phyloP scores from a whole-genome alignment of 2,329 filamentous ascomycete genomes.

The Sporothrix brasiliensis region DNA sequence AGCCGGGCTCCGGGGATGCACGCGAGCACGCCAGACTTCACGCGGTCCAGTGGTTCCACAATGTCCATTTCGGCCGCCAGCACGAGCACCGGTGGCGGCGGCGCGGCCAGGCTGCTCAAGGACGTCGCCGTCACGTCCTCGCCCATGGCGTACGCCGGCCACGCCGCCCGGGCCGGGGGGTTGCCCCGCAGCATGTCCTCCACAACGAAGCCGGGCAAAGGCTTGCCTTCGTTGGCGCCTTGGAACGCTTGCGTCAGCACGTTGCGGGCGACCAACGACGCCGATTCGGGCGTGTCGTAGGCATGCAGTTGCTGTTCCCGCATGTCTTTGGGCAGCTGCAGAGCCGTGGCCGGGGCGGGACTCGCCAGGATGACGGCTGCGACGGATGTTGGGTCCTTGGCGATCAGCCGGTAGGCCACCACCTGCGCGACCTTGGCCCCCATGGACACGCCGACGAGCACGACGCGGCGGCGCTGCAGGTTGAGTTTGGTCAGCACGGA shows the following conservation, averaged over 20 bases:
- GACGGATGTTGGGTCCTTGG: slow-evolving; percentile 34
- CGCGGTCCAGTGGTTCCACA: slow-evolving; percentile 38
- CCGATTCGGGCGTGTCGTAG: slow-evolving; percentile 40
- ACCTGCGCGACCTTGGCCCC: slow-evolving; percentile 46
- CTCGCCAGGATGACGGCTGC: slow-evolving; percentile 41
- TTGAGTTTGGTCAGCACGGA: slow-evolving; percentile 35
- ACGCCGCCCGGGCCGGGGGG: slow-evolving; percentile 41
- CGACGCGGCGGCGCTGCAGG: slow-evolving; percentile 36
- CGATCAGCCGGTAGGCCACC: slow-evolving; percentile 33
- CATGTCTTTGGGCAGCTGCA: slow-evolving; percentile 43
- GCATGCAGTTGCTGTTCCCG: slow-evolving; percentile 43
- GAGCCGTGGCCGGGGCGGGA: slow-evolving; percentile 43
- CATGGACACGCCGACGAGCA: slow-evolving; percentile 47
- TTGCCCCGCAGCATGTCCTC: slow-evolving; percentile 42
- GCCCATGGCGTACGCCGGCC: slow-evolving; percentile 43
- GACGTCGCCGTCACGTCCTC: slow-evolving; percentile 40
- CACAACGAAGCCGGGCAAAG: slow-evolving; percentile 32
- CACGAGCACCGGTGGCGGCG: slow-evolving; percentile 36
- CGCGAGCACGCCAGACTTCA: slow-evolving; percentile 39
- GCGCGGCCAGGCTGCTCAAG: background rate
- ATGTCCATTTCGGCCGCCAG: slow-evolving; percentile 40
- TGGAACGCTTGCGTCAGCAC: slow-evolving; percentile 40
- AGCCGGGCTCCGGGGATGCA: slow-evolving; percentile 32
- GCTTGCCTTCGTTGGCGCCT: background rate
- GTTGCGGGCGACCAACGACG: slow-evolving; percentile 42